These are phyloP conservation scores for Flaveria robusta DNA, from an alignment of 129 eudicot species.

Conservation along the genomic window DNA sequence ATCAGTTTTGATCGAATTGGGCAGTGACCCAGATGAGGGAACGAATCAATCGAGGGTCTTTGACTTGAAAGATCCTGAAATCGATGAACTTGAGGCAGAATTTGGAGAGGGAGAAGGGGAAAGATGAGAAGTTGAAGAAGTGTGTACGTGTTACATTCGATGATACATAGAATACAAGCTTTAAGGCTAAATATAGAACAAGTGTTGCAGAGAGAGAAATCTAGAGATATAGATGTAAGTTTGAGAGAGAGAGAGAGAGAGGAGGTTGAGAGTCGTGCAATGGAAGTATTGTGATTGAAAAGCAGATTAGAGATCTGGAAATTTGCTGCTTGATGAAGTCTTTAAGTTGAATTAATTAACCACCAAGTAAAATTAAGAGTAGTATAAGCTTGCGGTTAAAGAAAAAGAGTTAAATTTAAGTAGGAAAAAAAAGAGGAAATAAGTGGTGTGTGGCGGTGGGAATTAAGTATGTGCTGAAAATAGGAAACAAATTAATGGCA, in stretches of 20 bases:
- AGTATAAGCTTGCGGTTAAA: no score
- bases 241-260: not conserved
- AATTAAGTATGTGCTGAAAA: no score
- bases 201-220: constrained; percentile 31
- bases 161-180: not conserved
- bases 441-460: no score
- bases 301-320: constrained; percentile 19
- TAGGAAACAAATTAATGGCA: no score
- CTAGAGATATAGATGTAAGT: not conserved
- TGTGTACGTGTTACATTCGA: constrained; percentile 32
- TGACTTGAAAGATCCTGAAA: constrained; percentile 23
- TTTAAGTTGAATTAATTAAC: constrained; percentile 14
- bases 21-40: constrained; percentile 20
- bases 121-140: constrained; percentile 5
- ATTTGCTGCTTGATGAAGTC: constrained; percentile 15
- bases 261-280: constrained; percentile 27
- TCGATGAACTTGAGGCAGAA: not conserved
- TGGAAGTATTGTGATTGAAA: constrained; percentile 16
- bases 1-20: constrained; percentile 1
- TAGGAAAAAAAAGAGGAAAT: no score
- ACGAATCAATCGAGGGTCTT: not conserved
- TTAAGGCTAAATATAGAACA: constrained; percentile 21
- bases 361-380: not conserved
- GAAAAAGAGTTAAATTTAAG: no score
- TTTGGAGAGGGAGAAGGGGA: no score